Base-by-base conservation (phyloP, 2,329 filamentous ascomycete genomes). In the Mycosphaerella sp. region DNA sequence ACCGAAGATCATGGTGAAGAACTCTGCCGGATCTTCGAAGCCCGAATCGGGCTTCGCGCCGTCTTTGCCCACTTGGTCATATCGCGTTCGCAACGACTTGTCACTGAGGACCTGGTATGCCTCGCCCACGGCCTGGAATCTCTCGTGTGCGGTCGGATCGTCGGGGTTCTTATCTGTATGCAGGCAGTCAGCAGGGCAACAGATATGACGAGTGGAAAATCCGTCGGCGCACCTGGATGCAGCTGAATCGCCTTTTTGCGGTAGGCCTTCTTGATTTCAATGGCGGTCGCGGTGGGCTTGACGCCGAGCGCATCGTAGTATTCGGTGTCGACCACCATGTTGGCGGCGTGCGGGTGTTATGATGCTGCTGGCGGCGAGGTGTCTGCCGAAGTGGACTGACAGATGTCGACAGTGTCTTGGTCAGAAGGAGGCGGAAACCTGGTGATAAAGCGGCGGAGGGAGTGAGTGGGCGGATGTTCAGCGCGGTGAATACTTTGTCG, bases 1-100 rank as follows among this genome's bases (percentile, higher is more conserved):
- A 62, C 93, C 93, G 67, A 98, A 98, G 62, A 98, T 98, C 76
- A 90, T 94, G 64, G 87, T 87, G 74, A 98, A 98, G 79, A 98
- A 98, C 72, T 98, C 93, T 58, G 89, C 80, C 1, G 93, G 93
- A 69, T 98, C 93, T 76, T 86, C 81, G 70, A 98, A 98, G 56
- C 93, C 93, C 64, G 89, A 87, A 63, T 84, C 82, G 0, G 93
- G 93, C 66, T 91, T 87, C 5, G 93, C 90, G 61, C 88, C 83
- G 64, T 98, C 93, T 73, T 97, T 97, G 69, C 93, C 93, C 76
- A 84, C 91, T 72, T 95, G 95, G 73, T 98, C 93, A 75, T 98
- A 98, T 66, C 88, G 85, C 64, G 86, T 87, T 64, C 93, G 85
- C 57, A 97, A 79, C 53, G 95, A 86, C 60, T 84, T 78, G 68